phyloP scores from a whole-genome alignment of 805 yeast species.

The Wickerhamomyces canadensis region DNA sequence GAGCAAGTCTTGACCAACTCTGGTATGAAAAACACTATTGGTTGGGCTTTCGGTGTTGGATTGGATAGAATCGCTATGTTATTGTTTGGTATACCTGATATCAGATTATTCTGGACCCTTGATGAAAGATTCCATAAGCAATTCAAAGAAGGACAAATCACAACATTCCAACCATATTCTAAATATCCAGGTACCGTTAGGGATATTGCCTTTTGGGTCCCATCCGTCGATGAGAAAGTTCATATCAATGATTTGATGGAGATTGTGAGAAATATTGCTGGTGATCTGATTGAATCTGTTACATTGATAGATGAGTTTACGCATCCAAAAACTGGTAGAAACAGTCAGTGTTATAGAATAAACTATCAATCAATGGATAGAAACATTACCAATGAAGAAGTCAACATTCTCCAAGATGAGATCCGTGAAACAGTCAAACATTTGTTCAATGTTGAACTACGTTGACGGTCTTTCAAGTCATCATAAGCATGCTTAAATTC shows the following conservation, averaged over 20 bases:
- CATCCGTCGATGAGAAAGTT: conserved; percentile 30
- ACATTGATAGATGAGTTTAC: conserved; percentile 71
- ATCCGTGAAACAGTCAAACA: conserved; percentile 55
- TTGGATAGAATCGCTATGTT: conserved; percentile 95
- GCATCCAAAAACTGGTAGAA: conserved; percentile 76
- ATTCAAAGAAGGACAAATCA: conserved; percentile 58
- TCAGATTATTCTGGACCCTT: conserved; percentile 83
- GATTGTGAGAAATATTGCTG: conserved; percentile 75
- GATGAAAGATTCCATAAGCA: conserved; percentile 76
- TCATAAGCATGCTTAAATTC: too few species aligned
- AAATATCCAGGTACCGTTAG: conserved; percentile 82
- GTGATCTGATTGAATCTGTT: conserved; percentile 87
- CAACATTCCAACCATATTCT: conserved; percentile 81
- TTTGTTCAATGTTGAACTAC: conserved; percentile 52
- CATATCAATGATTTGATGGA: conserved; percentile 96
- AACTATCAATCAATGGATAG: conserved; percentile 96
- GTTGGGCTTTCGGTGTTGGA: conserved; percentile 99
- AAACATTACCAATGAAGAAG: conserved; percentile 77
- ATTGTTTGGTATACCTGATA: conserved; percentile 91
- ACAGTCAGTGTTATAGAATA: conserved; percentile 82
- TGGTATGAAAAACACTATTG: conserved; percentile 61
- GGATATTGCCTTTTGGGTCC: conserved; percentile 91
- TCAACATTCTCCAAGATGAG: conserved; percentile 63
- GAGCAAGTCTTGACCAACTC: conserved; percentile 72
- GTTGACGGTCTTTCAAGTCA: too few species aligned